These are phyloP conservation scores for Gyrodon lividus DNA, from an alignment of 768 basidiomycete species.

Conservation along the genomic window DNA sequence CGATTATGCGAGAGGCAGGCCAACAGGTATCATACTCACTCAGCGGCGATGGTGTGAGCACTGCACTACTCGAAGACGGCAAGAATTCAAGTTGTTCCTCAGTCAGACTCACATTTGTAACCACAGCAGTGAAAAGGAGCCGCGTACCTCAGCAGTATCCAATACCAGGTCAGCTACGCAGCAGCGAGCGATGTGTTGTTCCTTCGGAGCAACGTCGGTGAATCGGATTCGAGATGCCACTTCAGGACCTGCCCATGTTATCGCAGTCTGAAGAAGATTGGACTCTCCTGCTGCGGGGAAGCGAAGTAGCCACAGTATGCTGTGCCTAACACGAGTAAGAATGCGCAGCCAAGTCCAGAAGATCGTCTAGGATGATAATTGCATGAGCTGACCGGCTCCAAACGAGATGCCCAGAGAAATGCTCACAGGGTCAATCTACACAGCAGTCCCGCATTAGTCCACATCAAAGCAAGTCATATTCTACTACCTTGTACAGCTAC, in stretches of 20 bases:
- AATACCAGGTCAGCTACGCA: slow-evolving; percentile 50
- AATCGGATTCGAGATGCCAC: slow-evolving; percentile 46
- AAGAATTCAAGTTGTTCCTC: background rate
- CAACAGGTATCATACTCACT: slow-evolving; percentile 32
- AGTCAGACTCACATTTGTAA: background rate
- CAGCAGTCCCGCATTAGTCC: background rate
- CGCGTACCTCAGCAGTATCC: slow-evolving; percentile 49
- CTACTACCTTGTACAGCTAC: slow-evolving; percentile 45
- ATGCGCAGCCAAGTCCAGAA: slow-evolving; percentile 52
- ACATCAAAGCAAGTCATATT: background rate
- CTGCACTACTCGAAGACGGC: slow-evolving; percentile 38
- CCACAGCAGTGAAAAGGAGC: background rate
- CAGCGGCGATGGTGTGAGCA: slow-evolving; percentile 51
- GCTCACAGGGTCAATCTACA: slow-evolving; percentile 38
- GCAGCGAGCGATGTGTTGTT: slow-evolving; percentile 43
- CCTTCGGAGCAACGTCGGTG: slow-evolving; percentile 48
- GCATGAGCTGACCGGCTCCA: background rate
- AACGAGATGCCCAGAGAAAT: background rate
- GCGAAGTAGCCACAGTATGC: slow-evolving; percentile 53
- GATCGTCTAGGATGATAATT: slow-evolving; percentile 29
- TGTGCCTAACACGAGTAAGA: slow-evolving; percentile 40
- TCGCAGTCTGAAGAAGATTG: slow-evolving; percentile 42
- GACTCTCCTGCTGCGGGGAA: slow-evolving; percentile 48
- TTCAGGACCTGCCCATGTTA: slow-evolving; percentile 44
- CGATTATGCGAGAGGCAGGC: background rate